Evolutionary conservation across 495 filamentous ascomycete genomes (phyloP).

Genomic region (Chaetomium cochliodes): DNA sequence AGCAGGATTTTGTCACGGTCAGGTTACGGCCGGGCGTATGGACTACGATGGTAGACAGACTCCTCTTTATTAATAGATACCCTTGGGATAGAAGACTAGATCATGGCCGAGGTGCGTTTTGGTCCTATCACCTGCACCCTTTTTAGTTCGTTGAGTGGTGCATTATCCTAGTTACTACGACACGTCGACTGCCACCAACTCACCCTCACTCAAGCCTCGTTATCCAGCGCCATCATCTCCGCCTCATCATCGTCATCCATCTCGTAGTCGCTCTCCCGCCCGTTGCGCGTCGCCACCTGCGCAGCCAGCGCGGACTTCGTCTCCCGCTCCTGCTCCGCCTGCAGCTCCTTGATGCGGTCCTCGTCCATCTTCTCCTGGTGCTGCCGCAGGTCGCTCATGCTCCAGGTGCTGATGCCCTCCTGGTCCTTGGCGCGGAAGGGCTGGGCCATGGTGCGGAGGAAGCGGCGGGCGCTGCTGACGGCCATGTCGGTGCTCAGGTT

Average conservation of each 20-base stretch:
- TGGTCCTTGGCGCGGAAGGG: slow-evolving; percentile 80
- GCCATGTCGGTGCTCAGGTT: slow-evolving; percentile 96
- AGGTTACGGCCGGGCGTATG: neutral
- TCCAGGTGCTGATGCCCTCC: slow-evolving; percentile 92
- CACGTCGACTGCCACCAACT: neutral
- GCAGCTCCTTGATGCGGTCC: slow-evolving; percentile 51
- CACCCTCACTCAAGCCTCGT: neutral
- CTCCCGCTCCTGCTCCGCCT: slow-evolving; percentile 30
- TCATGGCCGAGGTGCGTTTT: neutral
- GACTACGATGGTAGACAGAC: neutral
- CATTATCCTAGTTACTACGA: neutral
- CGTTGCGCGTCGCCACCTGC: slow-evolving; percentile 23
- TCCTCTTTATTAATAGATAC: neutral
- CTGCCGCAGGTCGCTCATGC: slow-evolving; percentile 66
- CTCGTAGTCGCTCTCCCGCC: slow-evolving; percentile 54
- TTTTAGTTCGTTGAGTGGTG: neutral
- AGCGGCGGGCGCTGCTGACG: slow-evolving; percentile 81
- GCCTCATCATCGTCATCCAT: slow-evolving; percentile 60
- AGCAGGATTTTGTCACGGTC: neutral
- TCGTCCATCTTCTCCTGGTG: slow-evolving; percentile 77
- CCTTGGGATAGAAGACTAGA: neutral
- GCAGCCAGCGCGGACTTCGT: slow-evolving; percentile 13
- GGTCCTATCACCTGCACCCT: neutral
- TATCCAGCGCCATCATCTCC: slow-evolving; percentile 64
- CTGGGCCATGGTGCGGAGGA: slow-evolving; percentile 85